Evolutionary conservation across 2,329 filamentous ascomycete genomes (phyloP).

Genomic region (Colletotrichum truncatum): DNA sequence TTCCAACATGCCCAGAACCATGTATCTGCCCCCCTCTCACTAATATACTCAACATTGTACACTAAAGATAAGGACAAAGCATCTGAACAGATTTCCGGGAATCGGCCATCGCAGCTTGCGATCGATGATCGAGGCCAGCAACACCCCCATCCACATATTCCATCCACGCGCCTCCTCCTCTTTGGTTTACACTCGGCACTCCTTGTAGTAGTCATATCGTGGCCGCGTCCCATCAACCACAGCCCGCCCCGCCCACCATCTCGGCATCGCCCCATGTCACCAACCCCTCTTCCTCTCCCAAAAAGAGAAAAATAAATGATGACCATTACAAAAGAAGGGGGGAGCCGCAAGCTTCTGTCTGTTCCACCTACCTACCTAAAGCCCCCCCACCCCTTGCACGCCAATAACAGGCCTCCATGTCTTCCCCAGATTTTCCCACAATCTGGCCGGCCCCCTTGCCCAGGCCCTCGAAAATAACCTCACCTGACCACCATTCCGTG

Average conservation of each 20-base stretch:
- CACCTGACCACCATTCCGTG: slow-evolving; percentile 17
- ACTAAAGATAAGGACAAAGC: not conserved
- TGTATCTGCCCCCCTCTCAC: not conserved
- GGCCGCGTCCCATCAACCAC: too few relatives aligned
- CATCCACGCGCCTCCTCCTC: not conserved
- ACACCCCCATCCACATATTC: not conserved
- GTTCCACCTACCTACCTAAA: too few relatives aligned
- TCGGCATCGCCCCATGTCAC: too few relatives aligned
- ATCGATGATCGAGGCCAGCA: slow-evolving; percentile 26
- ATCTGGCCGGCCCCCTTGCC: not conserved
- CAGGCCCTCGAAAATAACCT: slow-evolving; percentile 12
- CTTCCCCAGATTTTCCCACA: not conserved
- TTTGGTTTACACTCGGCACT: too few relatives aligned
- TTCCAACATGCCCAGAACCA: slow-evolving; percentile 3
- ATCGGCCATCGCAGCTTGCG: slow-evolving; percentile 7
- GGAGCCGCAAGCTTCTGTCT: too few relatives aligned
- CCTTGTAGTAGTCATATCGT: too few relatives aligned
- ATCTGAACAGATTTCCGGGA: not conserved
- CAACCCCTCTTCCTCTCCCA: too few relatives aligned
- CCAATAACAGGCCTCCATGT: not conserved
- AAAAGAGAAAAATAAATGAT: too few relatives aligned
- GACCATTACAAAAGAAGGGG: too few relatives aligned
- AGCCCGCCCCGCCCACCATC: too few relatives aligned
- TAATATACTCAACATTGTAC: not conserved
- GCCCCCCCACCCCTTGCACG: too few relatives aligned